Conservation (phyloP, 2,329 filamentous ascomycete genomes). For the Paecilomyces fulvus region DNA sequence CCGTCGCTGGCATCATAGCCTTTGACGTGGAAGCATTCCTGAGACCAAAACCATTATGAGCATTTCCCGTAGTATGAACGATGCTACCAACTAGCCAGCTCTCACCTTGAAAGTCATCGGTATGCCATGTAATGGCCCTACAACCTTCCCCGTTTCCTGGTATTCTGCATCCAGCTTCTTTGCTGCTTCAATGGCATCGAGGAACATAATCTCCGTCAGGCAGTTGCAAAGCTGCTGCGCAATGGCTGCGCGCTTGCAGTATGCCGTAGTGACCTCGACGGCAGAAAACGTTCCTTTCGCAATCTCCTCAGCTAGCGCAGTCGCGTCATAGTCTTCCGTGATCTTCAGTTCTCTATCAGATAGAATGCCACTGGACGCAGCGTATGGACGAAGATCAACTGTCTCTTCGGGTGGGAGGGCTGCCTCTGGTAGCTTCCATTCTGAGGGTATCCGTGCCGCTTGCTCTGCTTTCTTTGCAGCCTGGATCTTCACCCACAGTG, state of each 20-base stretch:
- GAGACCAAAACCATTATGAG: not conserved
- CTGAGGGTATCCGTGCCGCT: slow-evolving; percentile 13
- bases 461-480: slow-evolving; percentile 14
- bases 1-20: slow-evolving; percentile 22
- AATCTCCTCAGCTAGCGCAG: slow-evolving; percentile 33
- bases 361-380: slow-evolving; percentile 35
- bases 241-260: not conserved
- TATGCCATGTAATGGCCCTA: not conserved
- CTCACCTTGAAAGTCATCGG: not conserved
- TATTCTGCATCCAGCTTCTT: not conserved
- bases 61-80: not conserved
- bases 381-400: slow-evolving; percentile 8
- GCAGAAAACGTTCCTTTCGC: slow-evolving; percentile 27
- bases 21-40: slow-evolving; percentile 22
- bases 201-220: not conserved
- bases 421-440: slow-evolving; percentile 15
- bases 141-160: not conserved
- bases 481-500: slow-evolving; percentile 4
- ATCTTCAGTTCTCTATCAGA: slow-evolving; percentile 35
- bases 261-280: slow-evolving; percentile 33
- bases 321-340: slow-evolving; percentile 39
- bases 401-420: slow-evolving; percentile 11
- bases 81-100: not conserved
- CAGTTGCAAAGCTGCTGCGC: not conserved
- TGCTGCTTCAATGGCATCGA: not conserved